Base-by-base conservation (phyloP, 2,329 filamentous ascomycete genomes). In the Colletotrichum camelliae region DNA sequence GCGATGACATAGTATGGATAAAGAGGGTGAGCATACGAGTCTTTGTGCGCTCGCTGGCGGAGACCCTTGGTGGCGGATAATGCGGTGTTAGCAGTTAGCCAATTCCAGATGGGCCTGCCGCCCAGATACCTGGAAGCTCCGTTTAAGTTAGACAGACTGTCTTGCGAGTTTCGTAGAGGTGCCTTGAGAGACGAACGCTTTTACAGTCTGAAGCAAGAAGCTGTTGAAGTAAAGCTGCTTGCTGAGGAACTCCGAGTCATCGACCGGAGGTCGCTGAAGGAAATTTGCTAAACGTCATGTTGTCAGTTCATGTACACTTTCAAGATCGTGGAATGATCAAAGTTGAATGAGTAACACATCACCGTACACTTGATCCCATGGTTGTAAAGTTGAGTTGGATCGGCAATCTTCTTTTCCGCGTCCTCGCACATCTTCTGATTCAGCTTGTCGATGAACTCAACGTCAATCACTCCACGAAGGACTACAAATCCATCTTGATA, bases 391-490 rank as follows among this genome's bases (percentile, higher is more conserved):
- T 67, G 65, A n/a, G 89, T 90, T 1, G 88, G 87, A n/a, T 90
- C 86, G 24, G 91, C 87, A 2, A 90, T 89, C 55, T 85, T 83
- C 5, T 81, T 79, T 5, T 84, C 85, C 2, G 91, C 91, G 80
- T 93, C 91, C 60, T 89, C 55, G 1, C 90, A 85, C 91, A 93
- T 93, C 78, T 88, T 90, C 64, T 79, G 77, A 79, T 93, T 93
- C 55, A 93, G 83, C 7, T 79, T 79, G 78, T 93, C 89, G 6
- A 93, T 82, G n/a, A 87, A 80, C 0, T 84, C 80, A 77, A 90
- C 87, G 0, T 87, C 85, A 29, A 92, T 84, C 4, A 87, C 87
- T 79, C 90, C 83, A 68, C 91, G 86, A 4, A 92, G 81, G 0
- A 93, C 88, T 2, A 93, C 89, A 1, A 92, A 81, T 0, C 91